Evolutionary conservation across 2,329 filamentous ascomycete genomes (phyloP).

Genomic region (Rhytidhysteron rufulum): DNA sequence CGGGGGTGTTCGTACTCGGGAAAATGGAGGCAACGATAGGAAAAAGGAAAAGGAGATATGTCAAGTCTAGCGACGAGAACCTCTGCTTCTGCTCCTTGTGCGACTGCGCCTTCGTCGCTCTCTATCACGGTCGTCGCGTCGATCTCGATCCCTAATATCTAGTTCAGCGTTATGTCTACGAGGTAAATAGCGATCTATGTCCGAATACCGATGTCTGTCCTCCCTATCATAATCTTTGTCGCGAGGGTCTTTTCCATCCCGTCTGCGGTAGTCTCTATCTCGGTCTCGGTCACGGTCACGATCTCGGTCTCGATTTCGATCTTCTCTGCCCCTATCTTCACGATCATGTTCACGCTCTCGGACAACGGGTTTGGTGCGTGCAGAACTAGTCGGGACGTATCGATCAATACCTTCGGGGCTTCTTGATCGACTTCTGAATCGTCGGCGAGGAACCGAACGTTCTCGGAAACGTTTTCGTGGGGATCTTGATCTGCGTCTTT

Average conservation of each 20-base stretch:
- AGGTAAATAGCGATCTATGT: constrained; percentile 3
- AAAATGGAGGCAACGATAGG: not conserved
- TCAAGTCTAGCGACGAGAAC: constrained; percentile 8
- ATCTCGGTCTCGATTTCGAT: constrained; percentile 3
- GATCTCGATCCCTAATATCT: constrained; percentile 4
- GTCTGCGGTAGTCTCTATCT: constrained; percentile 13
- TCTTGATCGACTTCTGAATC: constrained; percentile 17
- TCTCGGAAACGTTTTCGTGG: constrained; percentile 14
- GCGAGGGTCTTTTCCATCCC: constrained; percentile 18
- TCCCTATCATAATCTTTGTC: constrained; percentile 27
- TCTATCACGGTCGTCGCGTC: constrained; percentile 13
- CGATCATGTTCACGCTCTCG: constrained; percentile 6
- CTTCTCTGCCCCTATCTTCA: constrained; percentile 21
- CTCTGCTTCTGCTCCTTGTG: constrained; percentile 15
- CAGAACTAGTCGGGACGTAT: constrained; percentile 30
- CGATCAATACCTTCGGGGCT: constrained; percentile 37
- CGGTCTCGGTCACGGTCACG: constrained; percentile 14
- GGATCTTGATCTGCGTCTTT: constrained; percentile 7
- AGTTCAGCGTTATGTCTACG: not conserved
- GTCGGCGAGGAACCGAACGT: constrained; percentile 2
- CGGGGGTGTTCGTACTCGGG: not conserved
- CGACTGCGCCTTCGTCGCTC: constrained; percentile 8
- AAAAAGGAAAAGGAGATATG: not conserved
- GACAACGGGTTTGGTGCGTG: constrained; percentile 3
- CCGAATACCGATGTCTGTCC: constrained; percentile 4